Evolutionary conservation across 2,329 filamentous ascomycete species (phyloP), one percentile per base, ranked within the genome.

Genomic region (Leptographium wingfieldii): DNA sequence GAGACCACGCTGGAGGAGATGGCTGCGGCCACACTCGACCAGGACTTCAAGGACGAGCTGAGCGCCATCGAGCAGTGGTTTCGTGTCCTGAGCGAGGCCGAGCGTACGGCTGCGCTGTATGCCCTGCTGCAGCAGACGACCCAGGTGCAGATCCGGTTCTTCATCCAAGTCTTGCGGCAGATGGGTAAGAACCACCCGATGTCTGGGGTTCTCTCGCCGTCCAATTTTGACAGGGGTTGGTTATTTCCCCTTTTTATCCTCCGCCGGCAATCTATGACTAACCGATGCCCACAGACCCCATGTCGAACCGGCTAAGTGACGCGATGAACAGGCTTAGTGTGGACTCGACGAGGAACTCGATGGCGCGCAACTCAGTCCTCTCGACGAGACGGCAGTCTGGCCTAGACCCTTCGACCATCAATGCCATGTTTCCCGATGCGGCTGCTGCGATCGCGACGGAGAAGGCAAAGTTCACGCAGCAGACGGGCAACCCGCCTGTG

Each of bases 1-100:
- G 94, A 99, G 78, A 95, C 86, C n/a, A 99, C 94, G 1, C 75
- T 99, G 69, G 94, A 97, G 74, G 94, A 99, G 72, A 99, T 99
- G 94, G 94, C 94, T 52, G 92, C 92, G 38, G 94, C 94, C 33
- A 97, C 94, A n/a, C 79, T 97, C 59, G 94, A 99, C 71, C 94
- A 99, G 77, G 94, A 99, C 71, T 99, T 99, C 80, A 99, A 99
- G 77, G 94, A 97, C 74, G 94, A 99, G 74, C 82, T 99, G 63
- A 96, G 91, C 71, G 94, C 94, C 66, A 99, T 99, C 70, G 94
- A 99, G 76, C 94, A 99, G 78, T 99, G 94, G 94, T 99, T 99
- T 74, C 87, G 92, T 63, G 94, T 99, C 59, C 78, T 99, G 65
- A 97, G 92, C 70, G 94, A 97, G 75, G 92, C 94, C 33, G 94